These are phyloP conservation scores for Cyberlindnera misumaiensis DNA, from an alignment of 805 yeast genomes.

Conservation along the genomic window DNA sequence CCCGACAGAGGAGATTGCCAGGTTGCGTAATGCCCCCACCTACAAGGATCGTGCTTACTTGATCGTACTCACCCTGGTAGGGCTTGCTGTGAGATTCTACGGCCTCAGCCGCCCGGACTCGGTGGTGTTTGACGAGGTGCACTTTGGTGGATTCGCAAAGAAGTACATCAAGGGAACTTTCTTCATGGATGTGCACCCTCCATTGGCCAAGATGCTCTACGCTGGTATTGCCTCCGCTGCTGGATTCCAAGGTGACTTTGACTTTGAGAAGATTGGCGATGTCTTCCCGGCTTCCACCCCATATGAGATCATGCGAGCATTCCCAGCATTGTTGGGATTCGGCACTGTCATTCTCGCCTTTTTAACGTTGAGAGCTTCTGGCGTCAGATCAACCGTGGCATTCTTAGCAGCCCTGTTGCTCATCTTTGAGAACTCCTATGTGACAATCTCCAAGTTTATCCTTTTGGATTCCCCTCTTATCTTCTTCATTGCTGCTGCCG, in stretches of 20 bases:
- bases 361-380: slow-evolving; percentile 64
- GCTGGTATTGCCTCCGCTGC: slow-evolving; percentile 63
- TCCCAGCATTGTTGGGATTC: slow-evolving; percentile 63
- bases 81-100: slow-evolving; percentile 54
- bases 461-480: slow-evolving; percentile 70
- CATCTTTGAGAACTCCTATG: slow-evolving; percentile 58
- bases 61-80: slow-evolving; percentile 38
- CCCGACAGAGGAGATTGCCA: slow-evolving; percentile 35
- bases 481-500: slow-evolving; percentile 69
- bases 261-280: slow-evolving; percentile 60
- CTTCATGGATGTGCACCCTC: slow-evolving; percentile 78
- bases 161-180: slow-evolving; percentile 61
- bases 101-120: slow-evolving; percentile 63
- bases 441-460: slow-evolving; percentile 70
- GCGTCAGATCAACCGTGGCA: slow-evolving; percentile 60
- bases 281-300: slow-evolving; percentile 52
- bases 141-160: slow-evolving; percentile 93
- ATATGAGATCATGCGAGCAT: slow-evolving; percentile 59
- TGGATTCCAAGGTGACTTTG: slow-evolving; percentile 68
- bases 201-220: slow-evolving; percentile 67
- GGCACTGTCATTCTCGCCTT: slow-evolving; percentile 60
- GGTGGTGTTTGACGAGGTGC: slow-evolving; percentile 90
- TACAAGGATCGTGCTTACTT: slow-evolving; percentile 34
- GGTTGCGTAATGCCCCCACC: slow-evolving; percentile 34
- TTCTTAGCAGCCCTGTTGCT: slow-evolving; percentile 49